Conservation (phyloP, 371 early-diverging fungal species). For the Vittaforma corneae region DNA sequence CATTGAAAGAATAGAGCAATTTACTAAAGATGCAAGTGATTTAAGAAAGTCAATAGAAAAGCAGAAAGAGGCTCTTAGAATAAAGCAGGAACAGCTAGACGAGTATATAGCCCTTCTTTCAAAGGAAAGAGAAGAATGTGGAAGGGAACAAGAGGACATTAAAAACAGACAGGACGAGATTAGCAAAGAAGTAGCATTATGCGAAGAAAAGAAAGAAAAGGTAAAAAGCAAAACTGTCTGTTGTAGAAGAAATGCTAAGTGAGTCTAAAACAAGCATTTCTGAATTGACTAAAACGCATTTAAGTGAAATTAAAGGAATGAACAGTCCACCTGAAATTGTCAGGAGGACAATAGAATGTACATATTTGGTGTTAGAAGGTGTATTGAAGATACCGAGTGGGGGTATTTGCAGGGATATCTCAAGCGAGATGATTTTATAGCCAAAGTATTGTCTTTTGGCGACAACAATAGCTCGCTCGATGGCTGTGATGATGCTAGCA, state of each 20-base stretch:
- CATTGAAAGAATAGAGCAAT: conserved; percentile 26
- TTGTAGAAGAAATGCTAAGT: conserved; percentile 86
- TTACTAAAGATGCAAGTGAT: conserved; percentile 1
- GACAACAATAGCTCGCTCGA: conserved; percentile 62
- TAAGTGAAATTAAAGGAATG: conserved; percentile 94
- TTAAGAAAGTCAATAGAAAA: background rate
- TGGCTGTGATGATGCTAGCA: background rate
- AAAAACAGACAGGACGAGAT: conserved; percentile 68
- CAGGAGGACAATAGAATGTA: conserved; percentile 87
- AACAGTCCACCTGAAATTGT: conserved; percentile 86
- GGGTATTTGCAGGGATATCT: conserved; percentile 74
- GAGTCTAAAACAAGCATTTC: conserved; percentile 82
- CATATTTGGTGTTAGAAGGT: conserved; percentile 76
- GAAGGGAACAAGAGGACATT: conserved; percentile 63
- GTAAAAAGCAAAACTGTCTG: conserved; percentile 59
- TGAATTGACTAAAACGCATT: conserved; percentile 80
- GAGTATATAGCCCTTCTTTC: too few species aligned
- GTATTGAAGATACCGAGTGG: conserved; percentile 27
- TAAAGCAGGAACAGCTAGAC: background rate
- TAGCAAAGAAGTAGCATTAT: too few species aligned
- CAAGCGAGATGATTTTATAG: conserved; percentile 86
- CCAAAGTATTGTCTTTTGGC: conserved; percentile 73
- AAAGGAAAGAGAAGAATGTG: conserved; percentile 67
- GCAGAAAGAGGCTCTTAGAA: conserved; percentile 3
- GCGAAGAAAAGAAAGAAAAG: conserved; percentile 59